Base-by-base conservation (phyloP, 108 stramenopile species). In the Skeletonema grethae region DNA sequence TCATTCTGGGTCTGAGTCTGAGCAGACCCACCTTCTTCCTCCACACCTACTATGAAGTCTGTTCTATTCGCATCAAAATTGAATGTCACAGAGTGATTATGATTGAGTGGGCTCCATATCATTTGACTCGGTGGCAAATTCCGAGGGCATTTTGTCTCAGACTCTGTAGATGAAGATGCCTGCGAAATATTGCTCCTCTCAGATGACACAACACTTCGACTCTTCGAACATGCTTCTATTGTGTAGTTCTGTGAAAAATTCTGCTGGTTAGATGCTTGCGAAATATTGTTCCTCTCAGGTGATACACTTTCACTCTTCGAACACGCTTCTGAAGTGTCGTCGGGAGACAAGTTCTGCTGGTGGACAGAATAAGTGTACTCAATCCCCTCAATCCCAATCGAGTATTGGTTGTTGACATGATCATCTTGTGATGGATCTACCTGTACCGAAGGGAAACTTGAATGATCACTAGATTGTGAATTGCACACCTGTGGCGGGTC, bases 51-150 rank as follows among this genome's bases (percentile, higher is more conserved):
- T 8, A 10, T 2, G 10, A 11, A 38, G 2, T n/a, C 41, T n/a
- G 15, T 43, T 13, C 41, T 43, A 5, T 1, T 43, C 15, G 13
- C 41, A n/a, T n/a, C 3, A 43, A n/a, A 43, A 43, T 15, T 43
- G 41, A 43, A n/a, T 43, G 15, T 15, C 15, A 43, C 13, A 43
- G 41, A 43, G n/a, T 3, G 2, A 3, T 43, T 43, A 34, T 24
- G n/a, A 6, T 60, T 60, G 59, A 60, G 4, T 60, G 30, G 59
- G 38, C 32, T 64, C 79, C 79, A 80, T 57, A 69, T 73, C 72
- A 69, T 72, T 48, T 67, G 61, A 38, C 12, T 50, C 3, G 79
- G 50, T 43, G 79, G 72, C 22, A 80, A 48, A 29, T 73, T 55
- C 15, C 72, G 61, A 68, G 79, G 79, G 35, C 79, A 80, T 55